Evolutionary conservation across 129 eudicot genomes (phyloP).

Genomic region (Dittrichia graveolens): DNA sequence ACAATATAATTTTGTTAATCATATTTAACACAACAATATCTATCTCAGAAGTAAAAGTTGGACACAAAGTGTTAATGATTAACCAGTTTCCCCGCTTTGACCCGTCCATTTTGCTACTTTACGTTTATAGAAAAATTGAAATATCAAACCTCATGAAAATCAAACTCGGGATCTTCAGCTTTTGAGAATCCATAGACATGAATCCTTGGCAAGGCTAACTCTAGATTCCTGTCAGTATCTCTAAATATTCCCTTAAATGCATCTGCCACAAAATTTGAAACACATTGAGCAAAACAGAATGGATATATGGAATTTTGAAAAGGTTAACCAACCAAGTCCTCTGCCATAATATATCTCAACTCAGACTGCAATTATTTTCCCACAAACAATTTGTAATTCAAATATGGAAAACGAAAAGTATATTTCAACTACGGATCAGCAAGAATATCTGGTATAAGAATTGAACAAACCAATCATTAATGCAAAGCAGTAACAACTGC

Average conservation of each 20-base stretch:
- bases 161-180: constrained; percentile 96
- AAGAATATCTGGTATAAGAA: not conserved
- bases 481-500: not conserved
- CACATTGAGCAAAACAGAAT: not conserved
- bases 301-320: not conserved
- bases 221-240: constrained; percentile 30
- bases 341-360: not conserved
- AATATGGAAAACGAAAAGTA: not conserved
- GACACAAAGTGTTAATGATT: not conserved
- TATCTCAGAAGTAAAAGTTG: not conserved
- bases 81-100: not conserved
- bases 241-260: constrained; percentile 74
- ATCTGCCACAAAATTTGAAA: constrained; percentile 50
- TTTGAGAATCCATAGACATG: constrained; percentile 97
- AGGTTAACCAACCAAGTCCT: not conserved
- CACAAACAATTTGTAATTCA: not conserved
- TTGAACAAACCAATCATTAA: constrained; percentile 4
- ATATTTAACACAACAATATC: not conserved
- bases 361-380: not conserved
- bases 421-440: not conserved
- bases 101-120: constrained; percentile 2
- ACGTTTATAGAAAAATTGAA: not conserved
- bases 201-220: constrained; percentile 64
- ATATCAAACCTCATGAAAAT: constrained; percentile 77
- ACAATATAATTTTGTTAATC: not conserved